phyloP scores from a whole-genome alignment of 192 early-diverging fungal species.

The Geosiphon pyriformis region DNA sequence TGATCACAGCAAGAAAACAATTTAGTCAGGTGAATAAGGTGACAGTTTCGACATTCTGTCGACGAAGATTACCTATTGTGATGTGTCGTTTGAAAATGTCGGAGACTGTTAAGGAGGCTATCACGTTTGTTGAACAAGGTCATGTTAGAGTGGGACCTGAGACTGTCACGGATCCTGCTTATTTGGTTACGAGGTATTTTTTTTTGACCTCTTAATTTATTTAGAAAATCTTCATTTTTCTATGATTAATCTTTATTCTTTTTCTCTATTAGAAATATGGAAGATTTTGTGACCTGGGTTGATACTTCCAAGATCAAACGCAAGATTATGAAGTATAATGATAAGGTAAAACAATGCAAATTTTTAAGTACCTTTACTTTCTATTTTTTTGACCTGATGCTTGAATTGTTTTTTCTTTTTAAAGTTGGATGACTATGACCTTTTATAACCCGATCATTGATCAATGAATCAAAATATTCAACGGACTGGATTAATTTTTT shows the following conservation, averaged over 20 bases:
- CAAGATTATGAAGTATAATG: slow-evolving; percentile 93
- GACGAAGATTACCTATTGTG: slow-evolving; percentile 81
- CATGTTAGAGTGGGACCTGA: slow-evolving; percentile 92
- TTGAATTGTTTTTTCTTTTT: not conserved
- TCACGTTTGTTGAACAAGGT: slow-evolving; percentile 88
- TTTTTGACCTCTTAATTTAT: not conserved
- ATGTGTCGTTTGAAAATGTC: slow-evolving; percentile 96
- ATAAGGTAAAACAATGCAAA: slow-evolving; percentile 48
- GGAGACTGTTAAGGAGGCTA: slow-evolving; percentile 86
- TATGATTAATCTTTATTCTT: slow-evolving; percentile 51
- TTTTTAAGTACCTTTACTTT: too few relatives aligned
- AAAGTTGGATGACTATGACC: not conserved
- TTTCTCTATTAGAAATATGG: slow-evolving; percentile 82
- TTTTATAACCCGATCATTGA: too few relatives aligned
- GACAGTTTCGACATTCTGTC: slow-evolving; percentile 83
- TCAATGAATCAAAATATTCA: too few relatives aligned
- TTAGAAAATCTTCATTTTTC: not conserved
- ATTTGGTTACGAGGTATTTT: slow-evolving; percentile 33
- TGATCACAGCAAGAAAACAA: slow-evolving; percentile 71
- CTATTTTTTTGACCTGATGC: not conserved
- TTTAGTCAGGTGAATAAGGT: slow-evolving; percentile 77
- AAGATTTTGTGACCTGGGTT: slow-evolving; percentile 97
- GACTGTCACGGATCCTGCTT: slow-evolving; percentile 86
- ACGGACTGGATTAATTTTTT: too few relatives aligned
- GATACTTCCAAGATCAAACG: slow-evolving; percentile 96